Base-by-base conservation (phyloP, 169 alveolate species). In the Plasmodium yoelii region DNA sequence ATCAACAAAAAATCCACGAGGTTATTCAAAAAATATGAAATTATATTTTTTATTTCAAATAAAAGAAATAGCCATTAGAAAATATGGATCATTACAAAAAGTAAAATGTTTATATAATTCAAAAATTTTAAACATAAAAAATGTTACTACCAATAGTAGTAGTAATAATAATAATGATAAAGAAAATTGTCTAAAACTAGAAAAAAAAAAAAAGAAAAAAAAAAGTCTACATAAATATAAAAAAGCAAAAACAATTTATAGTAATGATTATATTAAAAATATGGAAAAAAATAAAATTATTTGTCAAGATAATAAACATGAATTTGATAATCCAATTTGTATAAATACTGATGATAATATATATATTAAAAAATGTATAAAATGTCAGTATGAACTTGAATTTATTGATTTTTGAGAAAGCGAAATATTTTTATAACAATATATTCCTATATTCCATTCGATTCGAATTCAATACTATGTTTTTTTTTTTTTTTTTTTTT, bases 51-150 rank as follows among this genome's bases (percentile, higher is more conserved):
- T 82, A 19, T 82, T 82, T 56, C 90, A 82, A 82, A 82, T 82
- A 7, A 82, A 82, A 67, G 90, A 82, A 82, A 60, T 82, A 39
- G 90, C 90, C 7, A 65, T 82, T 65, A 18, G 90, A 34, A 82
- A 82, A 67, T 71, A 82, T 67, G 90, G 90, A 8, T 82, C 90
- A 9, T 7, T 82, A 60, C 49, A 26, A 13, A 55, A 39, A 6
- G 82, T 68, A 22, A 64, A 82, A 67, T 19, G 10, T 19, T 53
- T 82, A 71, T 82, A 82, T 44, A 22, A 46, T 7, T 28, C 68
- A 5, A 82, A 82, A 67, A 19, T 82, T 7, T 13, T 64, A 47
- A 82, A 82, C 28, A 55, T 18, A 46, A 34, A 34, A 34, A 82
- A 67, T 22, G 46, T 49, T 12, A 22, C 26, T 22, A 22, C 26